Evolutionary conservation across 805 yeast species (phyloP), one percentile per base, ranked within the genome.

Genomic region (Phaffomyces thermotolerans): DNA sequence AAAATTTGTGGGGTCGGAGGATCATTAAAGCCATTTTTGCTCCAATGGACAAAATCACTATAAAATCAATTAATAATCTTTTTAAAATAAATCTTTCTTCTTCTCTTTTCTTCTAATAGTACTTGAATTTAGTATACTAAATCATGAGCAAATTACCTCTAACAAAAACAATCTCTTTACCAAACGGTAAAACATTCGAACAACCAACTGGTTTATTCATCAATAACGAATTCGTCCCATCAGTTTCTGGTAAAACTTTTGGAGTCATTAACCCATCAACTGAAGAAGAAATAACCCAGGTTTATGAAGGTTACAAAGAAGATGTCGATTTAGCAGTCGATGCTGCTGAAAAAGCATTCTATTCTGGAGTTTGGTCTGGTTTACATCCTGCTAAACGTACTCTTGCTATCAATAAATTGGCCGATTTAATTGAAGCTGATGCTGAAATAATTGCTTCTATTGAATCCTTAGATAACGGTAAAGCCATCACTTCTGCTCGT

Each of bases 121-220:
- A n/a, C n/a, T n/a, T n/a, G n/a, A n/a, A n/a, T n/a, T n/a, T n/a
- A n/a, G n/a, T n/a, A n/a, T n/a, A n/a, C n/a, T n/a, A n/a, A n/a
- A n/a, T n/a, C n/a, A n/a, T 43, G 46, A 36, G 40, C 32, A 43
- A 39, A 22, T 33, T 45, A 22, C 48, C 48, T 22, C 20, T 41
- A 18, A 39, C 45, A 20, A 45, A 42, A 15, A 42, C 45, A 20
- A 34, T 45, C 12, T 39, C 38, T 14, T 17, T 45, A 29, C 48
- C 48, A 45, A 45, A 36, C 39, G 48, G 48, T 36, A 42, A 42
- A 22, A 36, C 45, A 7, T 45, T 39, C 39, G 48, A 45, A 27
- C 48, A 45, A 39, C 48, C 48, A 42, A 45, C 48, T 9, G 48
- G 48, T 36, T 31, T 45, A 27, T 45, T 45, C 45, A 45, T 45